A percentile compares a stretch with the other conserved stretches of the same genome.
phyloP scores from a whole-genome alignment of 768 basidiomycete genomes.

The Lactifluus pinguis region DNA sequence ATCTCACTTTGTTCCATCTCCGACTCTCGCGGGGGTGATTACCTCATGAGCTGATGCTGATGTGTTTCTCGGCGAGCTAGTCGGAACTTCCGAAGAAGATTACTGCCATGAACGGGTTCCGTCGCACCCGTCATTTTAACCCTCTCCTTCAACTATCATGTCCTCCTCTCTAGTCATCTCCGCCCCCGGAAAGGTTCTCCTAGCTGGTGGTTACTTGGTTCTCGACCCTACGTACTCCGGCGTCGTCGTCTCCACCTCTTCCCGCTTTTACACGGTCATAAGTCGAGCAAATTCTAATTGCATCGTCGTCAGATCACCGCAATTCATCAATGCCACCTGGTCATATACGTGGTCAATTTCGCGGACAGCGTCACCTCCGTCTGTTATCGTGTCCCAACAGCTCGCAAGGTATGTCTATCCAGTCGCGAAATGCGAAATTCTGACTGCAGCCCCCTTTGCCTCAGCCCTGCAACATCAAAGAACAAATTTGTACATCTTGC shows the following conservation, averaged over 20 bases:
- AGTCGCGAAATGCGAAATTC: not conserved
- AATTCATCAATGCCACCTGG: slow-evolving; percentile 81
- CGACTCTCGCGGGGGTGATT: too few species aligned
- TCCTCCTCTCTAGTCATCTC: slow-evolving; percentile 63
- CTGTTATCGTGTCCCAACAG: slow-evolving; percentile 25
- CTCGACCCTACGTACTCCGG: slow-evolving; percentile 83
- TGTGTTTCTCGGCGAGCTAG: not conserved
- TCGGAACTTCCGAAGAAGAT: not conserved
- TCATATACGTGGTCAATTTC: slow-evolving; percentile 46
- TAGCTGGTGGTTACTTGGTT: slow-evolving; percentile 96
- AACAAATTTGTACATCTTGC: slow-evolving; percentile 95
- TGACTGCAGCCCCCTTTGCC: not conserved
- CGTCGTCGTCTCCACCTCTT: slow-evolving; percentile 83
- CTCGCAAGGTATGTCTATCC: slow-evolving; percentile 16
- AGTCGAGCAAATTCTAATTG: slow-evolving; percentile 31
- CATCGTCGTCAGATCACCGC: slow-evolving; percentile 80
- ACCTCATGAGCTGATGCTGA: too few species aligned
- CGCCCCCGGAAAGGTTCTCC: slow-evolving; percentile 88
- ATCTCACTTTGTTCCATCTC: too few species aligned
- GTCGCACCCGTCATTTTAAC: not conserved
- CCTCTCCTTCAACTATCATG: slow-evolving; percentile 11
- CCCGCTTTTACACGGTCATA: slow-evolving; percentile 85
- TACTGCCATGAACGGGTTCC: not conserved
- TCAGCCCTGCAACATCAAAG: slow-evolving; percentile 27
- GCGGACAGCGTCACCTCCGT: slow-evolving; percentile 12